Percentiles rank a stretch among this genome's conserved stretches.
Evolutionary conservation across 225 moss, liverwort and hornwort species (phyloP).

Genomic region (Straminergon stramineum): DNA sequence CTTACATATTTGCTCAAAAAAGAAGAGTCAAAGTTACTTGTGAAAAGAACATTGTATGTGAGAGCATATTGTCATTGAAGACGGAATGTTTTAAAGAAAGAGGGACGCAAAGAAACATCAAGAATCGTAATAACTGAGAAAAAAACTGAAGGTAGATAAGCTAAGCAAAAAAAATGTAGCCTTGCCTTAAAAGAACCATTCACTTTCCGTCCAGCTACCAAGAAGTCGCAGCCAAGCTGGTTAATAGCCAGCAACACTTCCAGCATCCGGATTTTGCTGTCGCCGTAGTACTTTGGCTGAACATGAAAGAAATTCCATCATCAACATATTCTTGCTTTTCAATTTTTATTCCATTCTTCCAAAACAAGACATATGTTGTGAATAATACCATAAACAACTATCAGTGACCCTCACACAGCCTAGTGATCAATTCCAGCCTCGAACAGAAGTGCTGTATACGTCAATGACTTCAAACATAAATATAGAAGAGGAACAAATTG

Average conservation of each 20-base stretch:
- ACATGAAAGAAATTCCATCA: background rate
- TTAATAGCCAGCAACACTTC: slow-evolving; percentile 58
- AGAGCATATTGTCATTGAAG: background rate
- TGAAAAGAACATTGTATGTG: background rate
- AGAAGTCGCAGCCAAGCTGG: slow-evolving; percentile 79
- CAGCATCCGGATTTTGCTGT: slow-evolving; percentile 67
- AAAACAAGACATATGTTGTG: background rate
- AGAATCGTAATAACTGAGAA: background rate
- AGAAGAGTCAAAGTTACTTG: background rate
- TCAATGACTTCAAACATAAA: background rate
- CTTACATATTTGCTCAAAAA: background rate
- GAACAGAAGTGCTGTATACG: background rate
- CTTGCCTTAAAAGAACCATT: slow-evolving; percentile 61
- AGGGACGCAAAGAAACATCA: background rate
- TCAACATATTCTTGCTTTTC: background rate
- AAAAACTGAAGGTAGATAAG: background rate
- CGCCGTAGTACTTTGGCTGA: slow-evolving; percentile 89
- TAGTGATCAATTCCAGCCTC: background rate
- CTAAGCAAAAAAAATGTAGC: background rate
- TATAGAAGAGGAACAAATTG: background rate
- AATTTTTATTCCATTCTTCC: background rate
- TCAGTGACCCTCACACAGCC: background rate
- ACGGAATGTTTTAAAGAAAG: background rate
- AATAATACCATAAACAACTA: background rate
- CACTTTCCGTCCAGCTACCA: slow-evolving; percentile 89